Conservation (phyloP, 2,329 filamentous ascomycete species). For the Calonectria leucothoes region DNA sequence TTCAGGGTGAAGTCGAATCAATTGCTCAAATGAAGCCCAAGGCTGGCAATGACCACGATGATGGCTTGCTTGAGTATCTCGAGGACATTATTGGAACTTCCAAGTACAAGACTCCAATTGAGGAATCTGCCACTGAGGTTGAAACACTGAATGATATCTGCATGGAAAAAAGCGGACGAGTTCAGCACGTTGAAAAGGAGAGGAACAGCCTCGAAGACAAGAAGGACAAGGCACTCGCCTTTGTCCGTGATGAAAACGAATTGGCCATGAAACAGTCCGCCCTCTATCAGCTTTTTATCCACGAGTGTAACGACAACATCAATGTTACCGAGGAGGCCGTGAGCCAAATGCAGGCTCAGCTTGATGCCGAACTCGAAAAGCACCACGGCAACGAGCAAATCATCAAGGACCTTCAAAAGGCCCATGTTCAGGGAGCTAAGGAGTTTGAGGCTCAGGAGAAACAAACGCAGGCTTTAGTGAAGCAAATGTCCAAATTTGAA, state of each 20-base stretch:
- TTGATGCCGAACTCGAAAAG: slow-evolving; percentile 90
- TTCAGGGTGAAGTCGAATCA: slow-evolving; percentile 97
- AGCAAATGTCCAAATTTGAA: slow-evolving; percentile 92
- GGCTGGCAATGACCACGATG: slow-evolving; percentile 93
- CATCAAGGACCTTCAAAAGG: slow-evolving; percentile 89
- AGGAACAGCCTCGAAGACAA: slow-evolving; percentile 93
- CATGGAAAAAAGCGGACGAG: slow-evolving; percentile 92
- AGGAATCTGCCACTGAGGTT: slow-evolving; percentile 90
- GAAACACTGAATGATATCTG: slow-evolving; percentile 95
- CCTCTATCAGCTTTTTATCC: slow-evolving; percentile 90
- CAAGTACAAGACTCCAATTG: slow-evolving; percentile 97
- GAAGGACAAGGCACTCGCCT: slow-evolving; percentile 93
- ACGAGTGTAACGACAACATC: slow-evolving; percentile 90
- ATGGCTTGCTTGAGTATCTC: slow-evolving; percentile 94
- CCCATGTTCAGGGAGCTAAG: slow-evolving; percentile 84
- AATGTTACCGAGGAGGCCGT: slow-evolving; percentile 91
- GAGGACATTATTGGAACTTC: slow-evolving; percentile 99
- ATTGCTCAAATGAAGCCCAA: slow-evolving; percentile 99
- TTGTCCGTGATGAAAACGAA: slow-evolving; percentile 93
- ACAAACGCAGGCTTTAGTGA: slow-evolving; percentile 79
- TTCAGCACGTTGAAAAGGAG: slow-evolving; percentile 98
- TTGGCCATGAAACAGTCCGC: slow-evolving; percentile 89
- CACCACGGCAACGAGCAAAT: slow-evolving; percentile 90
- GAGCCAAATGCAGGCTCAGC: slow-evolving; percentile 86
- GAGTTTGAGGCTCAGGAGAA: slow-evolving; percentile 88